These are phyloP conservation scores for Microbotryum saponariae DNA, from an alignment of 1,284 basidiomycete genomes.

Conservation along the genomic window DNA sequence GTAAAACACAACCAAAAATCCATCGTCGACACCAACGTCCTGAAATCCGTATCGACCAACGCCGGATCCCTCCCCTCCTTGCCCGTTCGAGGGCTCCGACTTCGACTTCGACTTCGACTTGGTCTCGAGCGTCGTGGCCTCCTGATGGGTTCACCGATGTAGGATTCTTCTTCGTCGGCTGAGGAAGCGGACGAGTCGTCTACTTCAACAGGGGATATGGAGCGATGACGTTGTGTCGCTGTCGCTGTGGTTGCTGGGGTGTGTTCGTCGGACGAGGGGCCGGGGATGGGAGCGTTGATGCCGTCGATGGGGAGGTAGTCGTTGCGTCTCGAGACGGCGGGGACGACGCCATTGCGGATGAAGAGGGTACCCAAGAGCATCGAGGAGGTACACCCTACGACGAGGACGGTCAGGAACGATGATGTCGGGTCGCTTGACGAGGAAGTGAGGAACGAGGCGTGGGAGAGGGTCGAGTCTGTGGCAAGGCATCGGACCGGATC, in stretches of 20 bases:
- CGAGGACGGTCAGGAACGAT: constrained; percentile 38
- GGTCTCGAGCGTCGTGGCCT: background rate
- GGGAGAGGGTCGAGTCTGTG: constrained; percentile 19
- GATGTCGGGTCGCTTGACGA: constrained; percentile 39
- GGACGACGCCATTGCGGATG: constrained; percentile 20
- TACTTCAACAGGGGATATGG: background rate
- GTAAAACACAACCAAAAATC: constrained; percentile 18
- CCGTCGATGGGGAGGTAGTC: constrained; percentile 1
- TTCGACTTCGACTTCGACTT: background rate
- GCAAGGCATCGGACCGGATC: background rate
- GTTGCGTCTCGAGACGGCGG: background rate
- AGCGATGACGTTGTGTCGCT: background rate
- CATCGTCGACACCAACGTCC: constrained; percentile 5
- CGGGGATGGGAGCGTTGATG: too few species aligned
- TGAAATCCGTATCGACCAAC: constrained; percentile 14
- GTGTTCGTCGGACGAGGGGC: background rate
- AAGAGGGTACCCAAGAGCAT: constrained; percentile 38
- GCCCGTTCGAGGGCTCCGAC: constrained; percentile 1
- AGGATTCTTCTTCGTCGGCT: background rate
- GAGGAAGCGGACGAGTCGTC: constrained; percentile 8
- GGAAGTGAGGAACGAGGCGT: constrained; percentile 27
- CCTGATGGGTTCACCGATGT: background rate
- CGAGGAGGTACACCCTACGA: constrained; percentile 36
- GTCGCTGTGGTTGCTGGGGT: background rate
- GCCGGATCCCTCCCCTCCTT: constrained; percentile 8